phyloP scores from a whole-genome alignment of 768 basidiomycete species.

The Serendipita indica region DNA sequence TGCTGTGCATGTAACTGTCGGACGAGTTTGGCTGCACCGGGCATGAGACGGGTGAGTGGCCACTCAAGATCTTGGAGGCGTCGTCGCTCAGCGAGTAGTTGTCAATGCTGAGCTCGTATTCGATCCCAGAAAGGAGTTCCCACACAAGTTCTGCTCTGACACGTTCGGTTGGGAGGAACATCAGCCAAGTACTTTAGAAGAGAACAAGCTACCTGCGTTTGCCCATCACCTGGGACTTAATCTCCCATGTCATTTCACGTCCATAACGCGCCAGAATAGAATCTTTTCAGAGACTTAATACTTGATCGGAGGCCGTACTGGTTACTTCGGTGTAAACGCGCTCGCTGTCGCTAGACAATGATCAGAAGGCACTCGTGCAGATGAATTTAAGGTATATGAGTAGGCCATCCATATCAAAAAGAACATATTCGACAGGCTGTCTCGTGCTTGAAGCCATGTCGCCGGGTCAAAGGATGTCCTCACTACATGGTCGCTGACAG shows the following conservation, averaged over 20 bases:
- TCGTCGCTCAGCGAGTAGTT: slow-evolving; percentile 44
- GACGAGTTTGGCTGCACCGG: slow-evolving; percentile 56
- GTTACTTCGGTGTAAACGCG: slow-evolving; percentile 62
- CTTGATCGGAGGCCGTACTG: slow-evolving; percentile 29
- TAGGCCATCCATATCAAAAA: slow-evolving; percentile 63
- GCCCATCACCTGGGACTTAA: slow-evolving; percentile 81
- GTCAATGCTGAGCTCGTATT: slow-evolving; percentile 37
- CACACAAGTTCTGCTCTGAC: slow-evolving; percentile 52
- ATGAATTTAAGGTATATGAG: slow-evolving; percentile 12
- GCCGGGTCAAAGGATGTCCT: too few relatives aligned
- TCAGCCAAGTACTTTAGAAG: slow-evolving; percentile 21
- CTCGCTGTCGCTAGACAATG: slow-evolving; percentile 52
- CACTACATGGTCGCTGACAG: too few relatives aligned
- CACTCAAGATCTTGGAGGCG: slow-evolving; percentile 46
- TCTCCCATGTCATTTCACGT: slow-evolving; percentile 72
- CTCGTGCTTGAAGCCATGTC: too few relatives aligned
- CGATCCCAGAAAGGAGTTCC: slow-evolving; percentile 60
- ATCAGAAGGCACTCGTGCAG: slow-evolving; percentile 33
- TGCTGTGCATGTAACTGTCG: slow-evolving; percentile 49
- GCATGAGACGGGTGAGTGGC: slow-evolving; percentile 57
- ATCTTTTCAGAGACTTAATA: slow-evolving; percentile 29
- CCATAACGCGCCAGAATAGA: slow-evolving; percentile 60
- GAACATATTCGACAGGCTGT: slow-evolving; percentile 49
- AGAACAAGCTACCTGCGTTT: slow-evolving; percentile 46
- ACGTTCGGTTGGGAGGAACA: slow-evolving; percentile 36